A percentile compares a stretch with the other conserved stretches of the same genome.
Conservation (phyloP, 441 rosid species). For the Oxalis stricta region DNA sequence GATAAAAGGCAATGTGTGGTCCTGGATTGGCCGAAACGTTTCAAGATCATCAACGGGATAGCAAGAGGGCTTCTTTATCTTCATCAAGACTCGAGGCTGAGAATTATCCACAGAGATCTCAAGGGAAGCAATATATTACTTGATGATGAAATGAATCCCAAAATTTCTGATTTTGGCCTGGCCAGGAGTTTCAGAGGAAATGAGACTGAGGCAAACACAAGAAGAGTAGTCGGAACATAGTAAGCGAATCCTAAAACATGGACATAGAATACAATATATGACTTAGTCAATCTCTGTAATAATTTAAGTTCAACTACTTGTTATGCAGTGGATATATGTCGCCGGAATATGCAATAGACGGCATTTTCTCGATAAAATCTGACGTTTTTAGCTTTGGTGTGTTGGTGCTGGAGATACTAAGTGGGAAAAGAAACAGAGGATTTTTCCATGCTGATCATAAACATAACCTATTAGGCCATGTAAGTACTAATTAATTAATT, state of each 20-base stretch:
- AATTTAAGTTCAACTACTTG: not conserved
- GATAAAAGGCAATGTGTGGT: constrained; percentile 5
- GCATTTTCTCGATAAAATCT: constrained; percentile 10
- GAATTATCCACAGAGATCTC: constrained; percentile 26
- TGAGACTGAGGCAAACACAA: constrained; percentile 18
- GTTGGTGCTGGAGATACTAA: constrained; percentile 9
- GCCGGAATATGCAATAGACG: constrained; percentile 12
- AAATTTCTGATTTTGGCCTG: constrained; percentile 38
- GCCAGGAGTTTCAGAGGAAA: constrained; percentile 27
- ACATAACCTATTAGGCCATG: constrained; percentile 7
- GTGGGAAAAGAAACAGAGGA: constrained; percentile 5
- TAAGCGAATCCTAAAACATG: constrained; percentile 7
- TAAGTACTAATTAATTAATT: not conserved
- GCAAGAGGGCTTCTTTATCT: constrained; percentile 32
- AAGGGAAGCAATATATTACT: constrained; percentile 30
- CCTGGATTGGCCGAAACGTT: constrained; percentile 20
- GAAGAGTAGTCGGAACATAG: constrained; percentile 29
- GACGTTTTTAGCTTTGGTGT: constrained; percentile 17
- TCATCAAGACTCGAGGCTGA: constrained; percentile 30
- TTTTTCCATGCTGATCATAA: constrained; percentile 1
- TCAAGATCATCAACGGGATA: constrained; percentile 22
- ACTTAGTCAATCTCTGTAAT: too few species aligned
- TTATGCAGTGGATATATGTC: constrained; percentile 16
- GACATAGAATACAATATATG: too few species aligned
- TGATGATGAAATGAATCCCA: constrained; percentile 27